phyloP scores from a whole-genome alignment of 2,329 filamentous ascomycete species.

The Cladophialophora immunda region DNA sequence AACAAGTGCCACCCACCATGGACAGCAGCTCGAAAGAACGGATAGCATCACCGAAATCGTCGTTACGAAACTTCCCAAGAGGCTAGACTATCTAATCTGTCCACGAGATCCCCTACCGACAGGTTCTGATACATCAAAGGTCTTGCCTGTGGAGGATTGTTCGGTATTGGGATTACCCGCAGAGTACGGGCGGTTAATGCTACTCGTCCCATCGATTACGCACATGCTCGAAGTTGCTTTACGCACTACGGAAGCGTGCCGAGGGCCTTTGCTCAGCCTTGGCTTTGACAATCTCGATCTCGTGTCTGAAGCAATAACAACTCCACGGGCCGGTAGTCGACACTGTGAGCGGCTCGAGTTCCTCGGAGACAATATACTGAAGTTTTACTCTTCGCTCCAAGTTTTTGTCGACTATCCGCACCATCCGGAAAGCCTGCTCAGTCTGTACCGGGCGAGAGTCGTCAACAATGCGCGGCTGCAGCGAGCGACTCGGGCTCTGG shows the following conservation, averaged over 20 bases:
- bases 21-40: neutral
- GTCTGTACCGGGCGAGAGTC: constrained; percentile 70
- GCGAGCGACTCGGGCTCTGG: constrained; percentile 67
- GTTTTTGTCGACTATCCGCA: constrained; percentile 66
- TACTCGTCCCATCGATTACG: constrained; percentile 39
- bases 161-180: constrained; percentile 35
- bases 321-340: constrained; percentile 12
- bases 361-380: constrained; percentile 83
- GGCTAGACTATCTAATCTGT: constrained; percentile 47
- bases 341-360: constrained; percentile 90
- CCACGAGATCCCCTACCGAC: constrained; percentile 16
- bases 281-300: constrained; percentile 23
- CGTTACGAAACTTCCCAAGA: constrained; percentile 45
- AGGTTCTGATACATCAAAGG: neutral
- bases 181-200: constrained; percentile 31
- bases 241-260: constrained; percentile 29
- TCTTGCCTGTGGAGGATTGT: constrained; percentile 28
- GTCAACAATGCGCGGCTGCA: constrained; percentile 80
- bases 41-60: neutral
- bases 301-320: constrained; percentile 31
- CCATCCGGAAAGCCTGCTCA: constrained; percentile 81
- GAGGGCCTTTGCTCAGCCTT: constrained; percentile 28
- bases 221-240: constrained; percentile 35
- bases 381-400: constrained; percentile 74
- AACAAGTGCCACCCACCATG: neutral